A percentile compares a stretch with the other conserved stretches of the same genome.
Evolutionary conservation across 2,329 filamentous ascomycete genomes (phyloP).

Genomic region (Diaporthe sp.): DNA sequence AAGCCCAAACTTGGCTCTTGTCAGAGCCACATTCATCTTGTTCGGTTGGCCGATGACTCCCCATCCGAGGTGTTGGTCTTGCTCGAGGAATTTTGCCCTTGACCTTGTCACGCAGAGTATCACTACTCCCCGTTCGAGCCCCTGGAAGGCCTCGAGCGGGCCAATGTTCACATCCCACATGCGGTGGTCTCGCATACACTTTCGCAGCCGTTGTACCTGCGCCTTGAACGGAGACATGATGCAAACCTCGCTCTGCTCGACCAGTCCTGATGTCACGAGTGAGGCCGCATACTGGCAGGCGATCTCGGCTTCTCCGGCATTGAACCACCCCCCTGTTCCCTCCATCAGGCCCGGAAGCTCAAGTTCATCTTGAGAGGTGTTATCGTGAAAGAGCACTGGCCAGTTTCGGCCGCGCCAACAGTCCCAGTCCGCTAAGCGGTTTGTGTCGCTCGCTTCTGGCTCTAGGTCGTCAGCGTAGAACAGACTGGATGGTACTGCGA

Average conservation of each 20-base stretch:
- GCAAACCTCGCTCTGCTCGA: conserved; percentile 40
- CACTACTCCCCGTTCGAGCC: conserved; percentile 42
- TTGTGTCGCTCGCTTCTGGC: conserved; percentile 34
- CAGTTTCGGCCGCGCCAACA: conserved; percentile 39
- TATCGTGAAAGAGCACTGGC: conserved; percentile 43
- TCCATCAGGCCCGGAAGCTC: conserved; percentile 36
- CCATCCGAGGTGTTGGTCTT: conserved; percentile 41
- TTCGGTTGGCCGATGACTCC: conserved; percentile 42
- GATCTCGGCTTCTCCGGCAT: conserved; percentile 40
- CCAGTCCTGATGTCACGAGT: conserved; percentile 31
- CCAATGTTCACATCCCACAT: conserved; percentile 43
- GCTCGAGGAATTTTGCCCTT: conserved; percentile 39
- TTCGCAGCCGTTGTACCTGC: conserved; percentile 41
- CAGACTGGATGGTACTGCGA: conserved; percentile 42
- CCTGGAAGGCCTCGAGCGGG: conserved; percentile 44
- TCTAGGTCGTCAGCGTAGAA: conserved; percentile 44
- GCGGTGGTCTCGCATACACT: conserved; percentile 27
- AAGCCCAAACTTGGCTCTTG: conserved; percentile 43
- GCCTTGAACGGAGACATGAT: conserved; percentile 45
- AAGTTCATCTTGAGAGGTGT: conserved; percentile 41
- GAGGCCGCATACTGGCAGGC: conserved; percentile 40
- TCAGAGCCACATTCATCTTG: conserved; percentile 44
- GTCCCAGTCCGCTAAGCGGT: conserved; percentile 38
- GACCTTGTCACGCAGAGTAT: conserved; percentile 44
- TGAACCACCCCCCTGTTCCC: conserved; percentile 43